phyloP scores from a whole-genome alignment of 2,329 filamentous ascomycete genomes.

The Malbranchea cinnamomea region DNA sequence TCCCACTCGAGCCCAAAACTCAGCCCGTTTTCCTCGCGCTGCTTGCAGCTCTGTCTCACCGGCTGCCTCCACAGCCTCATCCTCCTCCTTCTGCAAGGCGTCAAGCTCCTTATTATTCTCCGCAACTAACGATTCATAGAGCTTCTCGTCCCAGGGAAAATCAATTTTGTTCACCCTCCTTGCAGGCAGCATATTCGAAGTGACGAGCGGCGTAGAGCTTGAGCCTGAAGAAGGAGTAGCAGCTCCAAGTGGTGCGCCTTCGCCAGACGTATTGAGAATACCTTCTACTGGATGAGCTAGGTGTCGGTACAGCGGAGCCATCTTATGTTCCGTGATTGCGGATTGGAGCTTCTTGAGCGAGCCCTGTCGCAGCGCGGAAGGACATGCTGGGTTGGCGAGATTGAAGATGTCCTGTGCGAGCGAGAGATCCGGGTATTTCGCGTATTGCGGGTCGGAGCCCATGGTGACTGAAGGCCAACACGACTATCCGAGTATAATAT shows the following conservation, averaged over 20 bases:
- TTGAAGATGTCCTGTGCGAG: conserved; percentile 55
- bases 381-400: conserved; percentile 45
- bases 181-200: conserved; percentile 60
- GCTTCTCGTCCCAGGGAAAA: conserved; percentile 77
- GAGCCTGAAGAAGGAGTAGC: too few species aligned
- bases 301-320: conserved; percentile 52
- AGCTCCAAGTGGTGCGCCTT: conserved; percentile 40
- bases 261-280: conserved; percentile 62
- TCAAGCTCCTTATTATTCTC: conserved; percentile 69
- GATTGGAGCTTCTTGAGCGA: conserved; percentile 47
- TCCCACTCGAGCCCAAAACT: conserved; percentile 89
- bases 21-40: conserved; percentile 83
- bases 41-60: conserved; percentile 91
- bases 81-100: conserved; percentile 68
- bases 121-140: conserved; percentile 63
- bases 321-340: conserved; percentile 49
- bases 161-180: conserved; percentile 51
- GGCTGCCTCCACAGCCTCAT: conserved; percentile 88
- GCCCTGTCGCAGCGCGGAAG: conserved; percentile 36
- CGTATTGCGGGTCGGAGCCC: conserved; percentile 49
- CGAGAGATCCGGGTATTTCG: conserved; percentile 48
- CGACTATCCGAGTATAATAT: conserved; percentile 7
- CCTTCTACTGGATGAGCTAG: conserved; percentile 55
- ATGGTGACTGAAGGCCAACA: conserved; percentile 22
- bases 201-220: conserved; percentile 41